Base-by-base conservation (phyloP, 1,284 basidiomycete genomes). In the Leucoagaricus sp. region DNA sequence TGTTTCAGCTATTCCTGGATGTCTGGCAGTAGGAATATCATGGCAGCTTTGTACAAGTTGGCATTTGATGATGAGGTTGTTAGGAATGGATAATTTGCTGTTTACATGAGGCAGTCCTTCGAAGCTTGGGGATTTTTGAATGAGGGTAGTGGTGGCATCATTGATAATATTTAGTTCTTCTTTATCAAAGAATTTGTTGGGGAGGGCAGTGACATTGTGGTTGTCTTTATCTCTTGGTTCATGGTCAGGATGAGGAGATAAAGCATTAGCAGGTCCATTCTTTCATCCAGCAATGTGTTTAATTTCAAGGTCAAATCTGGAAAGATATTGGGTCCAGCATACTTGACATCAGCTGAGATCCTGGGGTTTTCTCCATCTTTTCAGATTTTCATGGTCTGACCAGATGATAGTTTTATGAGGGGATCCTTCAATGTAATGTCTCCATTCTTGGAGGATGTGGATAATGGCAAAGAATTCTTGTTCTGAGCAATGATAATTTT, bases 361-460 rank as follows among this genome's bases (percentile, higher is more conserved):
- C 33, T 74, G 66, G 0, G 72, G 56, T 0, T 61, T 66, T 9
- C 58, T 33, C 65, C 75, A 81, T 49, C 77, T 78, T 26, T 69
- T 64, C 0, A 82, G 69, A 57, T 78, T 79, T 12, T 72, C 65
- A 59, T 83, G 78, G 60, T 83, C 75, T 0, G 75, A 69, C 49
- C 63, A 64, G 19, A 80, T 65, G 3, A 59, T 61, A 23, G 75
- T 40, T 9, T 9, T n/a, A 9, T 58, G 38, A 6, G 12, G 15
- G 1, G 61, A 38, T 10, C 74, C 73, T 53, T 67, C 50, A 0
- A 75, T 59, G 55, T 72, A 75, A 33, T 76, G 71, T 23, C 67
- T 41, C 77, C 74, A 82, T 48, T 70, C 60, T n/a, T 71, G 58
- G 1, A 81, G 59, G 0, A 72, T 64, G 31, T 65, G n/a, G 3